These are phyloP conservation scores for Calvatia gigantea DNA, from an alignment of 768 basidiomycete genomes.

Conservation along the genomic window DNA sequence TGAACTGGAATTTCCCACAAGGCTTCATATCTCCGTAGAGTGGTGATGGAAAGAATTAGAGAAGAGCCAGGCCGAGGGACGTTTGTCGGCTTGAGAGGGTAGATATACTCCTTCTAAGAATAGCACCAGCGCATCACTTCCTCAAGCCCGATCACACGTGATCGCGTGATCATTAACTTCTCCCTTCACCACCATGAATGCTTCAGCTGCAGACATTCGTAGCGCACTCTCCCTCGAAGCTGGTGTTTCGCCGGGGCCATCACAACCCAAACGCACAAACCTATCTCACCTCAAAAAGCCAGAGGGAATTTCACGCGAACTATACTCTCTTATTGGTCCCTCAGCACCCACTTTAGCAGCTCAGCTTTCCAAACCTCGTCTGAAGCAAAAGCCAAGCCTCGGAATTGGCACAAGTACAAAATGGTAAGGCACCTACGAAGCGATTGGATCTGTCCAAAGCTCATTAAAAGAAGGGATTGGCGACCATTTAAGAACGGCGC, in stretches of 20 bases:
- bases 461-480: constrained; percentile 60
- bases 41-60: neutral
- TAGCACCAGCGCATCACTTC: neutral
- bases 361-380: constrained; percentile 73
- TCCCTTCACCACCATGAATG: constrained; percentile 45
- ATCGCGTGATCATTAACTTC: constrained; percentile 16
- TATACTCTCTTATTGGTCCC: constrained; percentile 94
- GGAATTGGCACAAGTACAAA: constrained; percentile 59
- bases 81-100: too few species aligned
- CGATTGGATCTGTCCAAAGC: neutral
- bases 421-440: constrained; percentile 48
- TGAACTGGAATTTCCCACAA: neutral
- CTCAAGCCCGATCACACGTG: constrained; percentile 19
- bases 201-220: constrained; percentile 78
- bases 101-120: too few species aligned
- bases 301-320: constrained; percentile 88
- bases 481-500: constrained; percentile 69
- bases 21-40: neutral
- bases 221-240: constrained; percentile 69
- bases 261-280: constrained; percentile 39
- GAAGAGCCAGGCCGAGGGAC: too few species aligned
- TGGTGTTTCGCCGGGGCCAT: constrained; percentile 37
- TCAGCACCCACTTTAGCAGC: constrained; percentile 83
- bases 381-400: constrained; percentile 84
- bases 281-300: constrained; percentile 57